These are phyloP conservation scores for Beta vulgaris DNA, from an alignment of 148 eudicot species.

Conservation along the genomic window DNA sequence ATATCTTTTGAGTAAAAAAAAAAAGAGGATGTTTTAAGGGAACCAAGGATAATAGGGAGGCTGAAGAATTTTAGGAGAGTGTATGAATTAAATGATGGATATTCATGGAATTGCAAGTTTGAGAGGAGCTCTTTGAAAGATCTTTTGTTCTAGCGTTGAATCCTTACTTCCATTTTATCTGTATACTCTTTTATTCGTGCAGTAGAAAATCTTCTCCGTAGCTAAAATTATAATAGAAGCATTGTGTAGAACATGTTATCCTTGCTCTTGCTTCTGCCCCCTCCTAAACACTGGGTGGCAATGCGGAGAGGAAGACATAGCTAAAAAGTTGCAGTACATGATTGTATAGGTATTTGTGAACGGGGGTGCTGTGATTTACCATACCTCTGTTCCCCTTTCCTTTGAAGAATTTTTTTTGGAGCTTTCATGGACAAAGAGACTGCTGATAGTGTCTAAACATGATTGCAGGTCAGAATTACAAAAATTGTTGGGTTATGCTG, in stretches of 20 bases:
- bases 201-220: not conserved
- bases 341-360: not conserved
- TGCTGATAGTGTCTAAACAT: slow-evolving; percentile 11
- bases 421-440: not conserved
- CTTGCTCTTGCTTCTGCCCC: not conserved
- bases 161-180: not conserved
- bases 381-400: not conserved
- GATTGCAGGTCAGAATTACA: slow-evolving; percentile 71
- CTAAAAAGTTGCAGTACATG: not conserved
- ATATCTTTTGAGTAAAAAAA: not conserved
- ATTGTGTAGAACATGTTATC: not conserved
- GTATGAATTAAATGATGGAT: not conserved
- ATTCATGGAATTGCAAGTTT: not conserved
- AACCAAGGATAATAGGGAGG: not conserved
- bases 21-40: not conserved
- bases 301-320: not conserved
- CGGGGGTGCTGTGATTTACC: not conserved
- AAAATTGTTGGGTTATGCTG: slow-evolving; percentile 58
- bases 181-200: too few relatives aligned
- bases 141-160: too few relatives aligned
- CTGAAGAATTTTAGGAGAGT: not conserved
- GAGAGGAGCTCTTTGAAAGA: not conserved
- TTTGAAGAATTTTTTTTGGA: not conserved
- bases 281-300: not conserved
- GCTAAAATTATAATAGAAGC: not conserved